These are phyloP conservation scores for Lumnitzera racemosa DNA, from an alignment of 345 rosid genomes.

Conservation along the genomic window DNA sequence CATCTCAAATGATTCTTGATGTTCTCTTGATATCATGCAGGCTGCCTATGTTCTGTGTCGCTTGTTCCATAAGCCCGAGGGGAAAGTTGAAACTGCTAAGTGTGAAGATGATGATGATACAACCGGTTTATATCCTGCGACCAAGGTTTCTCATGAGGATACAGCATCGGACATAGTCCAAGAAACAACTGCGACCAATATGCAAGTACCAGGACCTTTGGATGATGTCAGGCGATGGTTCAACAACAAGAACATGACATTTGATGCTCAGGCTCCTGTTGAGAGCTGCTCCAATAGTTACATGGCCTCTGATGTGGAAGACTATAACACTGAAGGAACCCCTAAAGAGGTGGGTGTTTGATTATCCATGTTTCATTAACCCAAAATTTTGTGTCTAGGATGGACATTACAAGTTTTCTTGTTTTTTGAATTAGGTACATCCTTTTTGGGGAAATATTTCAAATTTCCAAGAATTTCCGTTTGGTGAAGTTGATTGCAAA, in stretches of 20 bases:
- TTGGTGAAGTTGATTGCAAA: constrained; percentile 30
- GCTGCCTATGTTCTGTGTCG: constrained; percentile 73
- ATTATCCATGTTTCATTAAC: too few relatives aligned
- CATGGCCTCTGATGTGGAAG: constrained; percentile 46
- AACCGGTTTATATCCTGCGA: constrained; percentile 38
- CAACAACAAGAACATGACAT: constrained; percentile 22
- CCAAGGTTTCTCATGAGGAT: constrained; percentile 59
- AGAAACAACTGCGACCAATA: constrained; percentile 31
- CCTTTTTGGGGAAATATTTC: constrained; percentile 17
- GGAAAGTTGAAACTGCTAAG: constrained; percentile 29
- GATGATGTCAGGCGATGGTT: constrained; percentile 28
- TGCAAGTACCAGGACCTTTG: constrained; percentile 14
- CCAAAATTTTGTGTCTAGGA: neutral
- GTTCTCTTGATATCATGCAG: constrained; percentile 22
- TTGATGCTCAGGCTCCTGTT: constrained; percentile 18
- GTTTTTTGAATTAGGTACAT: constrained; percentile 29
- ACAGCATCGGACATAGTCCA: constrained; percentile 57
- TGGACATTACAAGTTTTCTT: neutral
- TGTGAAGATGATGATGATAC: constrained; percentile 40
- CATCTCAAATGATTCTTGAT: neutral
- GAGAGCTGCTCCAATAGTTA: constrained; percentile 42
- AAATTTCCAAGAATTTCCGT: constrained; percentile 15
- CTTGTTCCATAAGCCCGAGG: constrained; percentile 71
- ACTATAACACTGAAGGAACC: constrained; percentile 30
- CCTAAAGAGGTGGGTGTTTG: constrained; percentile 30